Conservation (phyloP, 768 basidiomycete genomes). For the Phylloporus scabripes region DNA sequence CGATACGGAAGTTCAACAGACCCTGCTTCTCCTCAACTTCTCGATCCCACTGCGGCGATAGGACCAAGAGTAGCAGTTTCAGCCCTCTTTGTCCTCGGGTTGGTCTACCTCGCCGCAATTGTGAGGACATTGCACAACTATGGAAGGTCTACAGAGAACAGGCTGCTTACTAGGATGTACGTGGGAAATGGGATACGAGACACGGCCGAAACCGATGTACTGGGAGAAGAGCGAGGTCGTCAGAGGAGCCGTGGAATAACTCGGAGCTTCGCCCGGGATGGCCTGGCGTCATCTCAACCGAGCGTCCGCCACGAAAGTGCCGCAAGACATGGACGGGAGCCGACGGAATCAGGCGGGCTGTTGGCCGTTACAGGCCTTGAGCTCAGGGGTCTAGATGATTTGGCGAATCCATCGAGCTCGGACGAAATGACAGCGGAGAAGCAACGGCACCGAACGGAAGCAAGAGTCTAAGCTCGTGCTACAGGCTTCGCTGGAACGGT, state of each 20-base stretch:
- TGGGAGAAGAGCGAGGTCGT: background rate
- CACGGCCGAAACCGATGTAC: background rate
- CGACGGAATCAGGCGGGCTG: conserved; percentile 13
- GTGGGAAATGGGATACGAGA: background rate
- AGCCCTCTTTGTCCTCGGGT: conserved; percentile 47
- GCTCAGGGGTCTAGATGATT: conserved; percentile 21
- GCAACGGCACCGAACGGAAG: background rate
- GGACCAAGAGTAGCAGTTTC: conserved; percentile 55
- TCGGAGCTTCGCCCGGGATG: background rate
- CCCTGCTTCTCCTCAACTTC: conserved; percentile 27
- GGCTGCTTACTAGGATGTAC: background rate
- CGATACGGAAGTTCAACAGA: conserved; percentile 49
- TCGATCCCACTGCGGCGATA: conserved; percentile 37
- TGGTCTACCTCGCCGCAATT: conserved; percentile 58
- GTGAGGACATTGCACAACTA: conserved; percentile 59
- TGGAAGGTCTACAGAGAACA: conserved; percentile 26
- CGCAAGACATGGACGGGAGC: conserved; percentile 2
- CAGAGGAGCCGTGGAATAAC: conserved; percentile 3
- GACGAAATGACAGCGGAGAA: conserved; percentile 16
- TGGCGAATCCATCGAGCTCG: conserved; percentile 4
- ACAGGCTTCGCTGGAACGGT: too few relatives aligned
- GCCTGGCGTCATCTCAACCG: conserved; percentile 2
- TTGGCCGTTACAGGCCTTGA: conserved; percentile 27
- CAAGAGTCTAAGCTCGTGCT: background rate
- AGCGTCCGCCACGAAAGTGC: conserved; percentile 10